A percentile compares a stretch with the other conserved stretches of the same genome.
phyloP scores from a whole-genome alignment of 495 filamentous ascomycete species.

The Hypoxylon subgilvum region DNA sequence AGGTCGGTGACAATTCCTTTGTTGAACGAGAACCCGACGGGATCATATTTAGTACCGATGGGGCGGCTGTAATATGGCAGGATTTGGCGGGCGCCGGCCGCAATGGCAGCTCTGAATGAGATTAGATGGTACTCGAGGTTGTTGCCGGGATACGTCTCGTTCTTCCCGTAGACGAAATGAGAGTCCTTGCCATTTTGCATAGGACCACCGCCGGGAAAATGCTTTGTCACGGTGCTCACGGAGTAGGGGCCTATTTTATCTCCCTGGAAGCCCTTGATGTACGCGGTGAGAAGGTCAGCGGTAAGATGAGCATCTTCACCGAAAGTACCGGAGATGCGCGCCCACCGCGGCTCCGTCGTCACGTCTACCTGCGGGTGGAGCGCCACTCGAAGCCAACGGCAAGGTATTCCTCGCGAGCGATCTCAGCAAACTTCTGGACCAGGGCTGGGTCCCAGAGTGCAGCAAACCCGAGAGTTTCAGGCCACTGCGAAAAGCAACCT shows the following conservation, averaged over 20 bases:
- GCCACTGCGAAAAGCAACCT: slow-evolving; percentile 36
- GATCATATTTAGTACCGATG: slow-evolving; percentile 28
- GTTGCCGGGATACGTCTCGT: slow-evolving; percentile 45
- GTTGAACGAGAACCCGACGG: slow-evolving; percentile 43
- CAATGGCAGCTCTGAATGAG: slow-evolving; percentile 40
- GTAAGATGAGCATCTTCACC: slow-evolving; percentile 44
- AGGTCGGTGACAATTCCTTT: slow-evolving; percentile 44
- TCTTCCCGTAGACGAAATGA: slow-evolving; percentile 47
- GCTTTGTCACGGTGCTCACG: slow-evolving; percentile 45
- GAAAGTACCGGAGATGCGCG: slow-evolving; percentile 40
- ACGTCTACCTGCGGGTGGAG: slow-evolving; percentile 49
- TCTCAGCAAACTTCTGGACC: slow-evolving; percentile 30
- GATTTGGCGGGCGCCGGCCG: slow-evolving; percentile 43
- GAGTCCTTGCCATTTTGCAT: slow-evolving; percentile 47
- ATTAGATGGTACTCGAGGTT: slow-evolving; percentile 44
- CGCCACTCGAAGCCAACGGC: slow-evolving; percentile 34
- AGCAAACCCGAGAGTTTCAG: slow-evolving; percentile 37
- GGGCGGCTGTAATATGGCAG: slow-evolving; percentile 46
- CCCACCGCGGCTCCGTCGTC: slow-evolving; percentile 47
- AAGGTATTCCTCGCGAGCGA: slow-evolving; percentile 35
- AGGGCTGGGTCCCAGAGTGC: slow-evolving; percentile 21
- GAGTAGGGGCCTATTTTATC: slow-evolving; percentile 28
- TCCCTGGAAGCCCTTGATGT: slow-evolving; percentile 38
- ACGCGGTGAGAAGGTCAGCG: slow-evolving; percentile 30
- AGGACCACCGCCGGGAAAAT: slow-evolving; percentile 49